phyloP scores from a whole-genome alignment of 1,284 basidiomycete genomes.

The Somion occarium region DNA sequence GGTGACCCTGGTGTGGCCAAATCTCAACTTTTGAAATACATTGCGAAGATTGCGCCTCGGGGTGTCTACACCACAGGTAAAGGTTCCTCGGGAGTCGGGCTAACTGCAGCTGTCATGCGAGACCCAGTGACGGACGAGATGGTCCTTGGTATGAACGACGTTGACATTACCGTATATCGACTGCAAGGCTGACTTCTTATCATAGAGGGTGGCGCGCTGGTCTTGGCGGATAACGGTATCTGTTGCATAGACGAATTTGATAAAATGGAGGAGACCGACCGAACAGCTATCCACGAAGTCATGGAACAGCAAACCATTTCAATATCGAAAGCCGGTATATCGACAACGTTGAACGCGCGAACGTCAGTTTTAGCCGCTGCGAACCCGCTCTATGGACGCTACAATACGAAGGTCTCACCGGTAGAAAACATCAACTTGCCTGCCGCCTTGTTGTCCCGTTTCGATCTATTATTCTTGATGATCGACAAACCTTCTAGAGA shows the following conservation, averaged over 20 bases:
- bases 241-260: conserved; percentile 99
- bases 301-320: conserved; percentile 99
- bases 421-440: conserved; percentile 99
- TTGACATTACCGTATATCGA: no score
- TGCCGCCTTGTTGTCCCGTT: conserved; percentile 92
- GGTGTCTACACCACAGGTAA: conserved; percentile 99
- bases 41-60: conserved; percentile 95
- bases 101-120: conserved; percentile 98
- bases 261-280: conserved; percentile 98
- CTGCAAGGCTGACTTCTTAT: background rate
- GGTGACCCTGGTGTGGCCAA: conserved; percentile 99
- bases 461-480: conserved; percentile 96
- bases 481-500: conserved; percentile 94
- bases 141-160: conserved; percentile 75
- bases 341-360: conserved; percentile 97
- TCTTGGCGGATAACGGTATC: conserved; percentile 98
- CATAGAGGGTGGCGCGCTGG: conserved; percentile 95
- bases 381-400: conserved; percentile 96
- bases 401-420: conserved; percentile 96
- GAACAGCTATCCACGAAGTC: conserved; percentile 99
- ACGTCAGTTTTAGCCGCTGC: conserved; percentile 98
- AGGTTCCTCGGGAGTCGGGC: conserved; percentile 96
- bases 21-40: conserved; percentile 97
- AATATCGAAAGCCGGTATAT: conserved; percentile 99
- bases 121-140: conserved; percentile 99